phyloP scores from a whole-genome alignment of 2,329 filamentous ascomycete species.

The Arthrobotrys megalospora region DNA sequence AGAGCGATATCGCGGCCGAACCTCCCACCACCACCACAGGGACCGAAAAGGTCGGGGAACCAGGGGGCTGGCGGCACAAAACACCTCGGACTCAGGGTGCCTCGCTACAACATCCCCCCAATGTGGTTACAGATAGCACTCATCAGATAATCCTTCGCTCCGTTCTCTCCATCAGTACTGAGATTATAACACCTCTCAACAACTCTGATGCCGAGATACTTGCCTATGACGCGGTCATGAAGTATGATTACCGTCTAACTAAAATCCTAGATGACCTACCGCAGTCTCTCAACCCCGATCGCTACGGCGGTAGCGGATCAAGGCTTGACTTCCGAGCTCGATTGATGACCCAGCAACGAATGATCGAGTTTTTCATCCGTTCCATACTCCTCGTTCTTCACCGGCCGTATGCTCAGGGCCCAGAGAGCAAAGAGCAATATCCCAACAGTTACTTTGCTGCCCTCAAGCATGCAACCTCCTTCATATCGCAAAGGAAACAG shows the following conservation, averaged over 20 bases:
- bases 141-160: conserved; percentile 58
- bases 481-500: conserved; percentile 41
- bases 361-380: conserved; percentile 56
- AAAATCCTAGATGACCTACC: conserved; percentile 49
- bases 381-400: conserved; percentile 53
- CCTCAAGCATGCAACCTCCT: conserved; percentile 38
- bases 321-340: conserved; percentile 47
- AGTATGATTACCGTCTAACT: conserved; percentile 59
- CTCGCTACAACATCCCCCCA: conserved; percentile 14
- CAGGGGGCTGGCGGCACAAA: conserved; percentile 30
- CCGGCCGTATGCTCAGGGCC: conserved; percentile 50
- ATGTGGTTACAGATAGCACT: conserved; percentile 41
- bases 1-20: conserved; percentile 37
- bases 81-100: not conserved
- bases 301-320: conserved; percentile 37
- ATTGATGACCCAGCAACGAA: conserved; percentile 45
- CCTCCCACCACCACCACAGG: not conserved
- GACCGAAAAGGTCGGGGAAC: not conserved
- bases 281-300: conserved; percentile 37
- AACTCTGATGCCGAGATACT: conserved; percentile 46
- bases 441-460: conserved; percentile 53
- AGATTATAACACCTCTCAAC: conserved; percentile 55
- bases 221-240: conserved; percentile 54
- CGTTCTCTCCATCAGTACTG: conserved; percentile 40
- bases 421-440: conserved; percentile 55